Evolutionary conservation across 2,329 filamentous ascomycete species (phyloP).

Genomic region (Cladosporium phlei): DNA sequence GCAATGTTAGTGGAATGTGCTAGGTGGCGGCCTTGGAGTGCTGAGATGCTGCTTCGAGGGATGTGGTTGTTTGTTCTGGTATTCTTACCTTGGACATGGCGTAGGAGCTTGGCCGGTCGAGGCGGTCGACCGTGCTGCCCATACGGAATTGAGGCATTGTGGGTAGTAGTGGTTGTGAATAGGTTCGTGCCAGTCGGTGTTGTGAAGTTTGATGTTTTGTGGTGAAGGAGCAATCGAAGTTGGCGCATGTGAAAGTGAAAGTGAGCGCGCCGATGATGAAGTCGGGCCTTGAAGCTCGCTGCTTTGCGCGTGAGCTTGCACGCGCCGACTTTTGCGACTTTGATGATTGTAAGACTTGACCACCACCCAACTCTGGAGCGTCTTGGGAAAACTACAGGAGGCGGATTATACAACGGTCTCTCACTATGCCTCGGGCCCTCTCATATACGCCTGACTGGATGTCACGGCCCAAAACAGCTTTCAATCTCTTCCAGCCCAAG

Average conservation of each 20-base stretch:
- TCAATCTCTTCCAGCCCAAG: conserved; percentile 63
- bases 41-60: too few relatives aligned
- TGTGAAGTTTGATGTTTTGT: too few relatives aligned
- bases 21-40: background rate
- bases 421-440: conserved; percentile 75
- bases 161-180: background rate
- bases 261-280: too few relatives aligned
- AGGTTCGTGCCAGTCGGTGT: background rate
- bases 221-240: background rate
- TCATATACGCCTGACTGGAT: conserved; percentile 87
- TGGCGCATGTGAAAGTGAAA: conserved; percentile 8
- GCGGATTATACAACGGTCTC: too few relatives aligned
- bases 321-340: conserved; percentile 3
- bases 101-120: conserved; percentile 94
- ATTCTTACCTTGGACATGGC: conserved; percentile 71
- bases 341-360: too few relatives aligned
- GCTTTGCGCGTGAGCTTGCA: background rate
- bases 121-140: conserved; percentile 76
- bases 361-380: too few relatives aligned
- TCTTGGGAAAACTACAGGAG: too few relatives aligned
- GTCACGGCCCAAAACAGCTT: conserved; percentile 68
- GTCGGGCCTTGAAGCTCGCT: background rate
- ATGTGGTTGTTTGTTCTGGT: conserved; percentile 1
- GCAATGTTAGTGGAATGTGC: conserved; percentile 15
- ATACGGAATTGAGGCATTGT: conserved; percentile 45